These are phyloP conservation scores for Exophiala phaeomuriformis DNA, from an alignment of 2,329 filamentous ascomycete genomes.

Conservation along the genomic window DNA sequence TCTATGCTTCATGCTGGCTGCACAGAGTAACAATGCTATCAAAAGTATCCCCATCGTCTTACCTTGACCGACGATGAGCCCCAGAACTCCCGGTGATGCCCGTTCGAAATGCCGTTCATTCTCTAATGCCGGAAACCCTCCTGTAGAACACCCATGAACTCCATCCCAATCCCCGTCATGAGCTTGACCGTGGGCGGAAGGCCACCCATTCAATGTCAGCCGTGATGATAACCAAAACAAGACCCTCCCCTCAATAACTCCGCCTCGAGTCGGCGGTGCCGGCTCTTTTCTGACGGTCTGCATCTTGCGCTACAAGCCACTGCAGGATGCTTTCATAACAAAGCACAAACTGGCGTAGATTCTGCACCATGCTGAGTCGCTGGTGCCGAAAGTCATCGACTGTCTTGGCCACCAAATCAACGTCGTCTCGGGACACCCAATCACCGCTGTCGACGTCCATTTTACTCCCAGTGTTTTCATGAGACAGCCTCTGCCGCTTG, in stretches of 20 bases:
- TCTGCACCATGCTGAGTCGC: slow-evolving; percentile 94
- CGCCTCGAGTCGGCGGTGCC: slow-evolving; percentile 15
- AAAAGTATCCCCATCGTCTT: too few species aligned
- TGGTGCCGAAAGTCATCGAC: slow-evolving; percentile 87
- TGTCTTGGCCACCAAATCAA: slow-evolving; percentile 76
- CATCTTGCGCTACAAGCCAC: slow-evolving; percentile 54
- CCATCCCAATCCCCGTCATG: too few species aligned
- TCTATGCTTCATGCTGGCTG: too few species aligned
- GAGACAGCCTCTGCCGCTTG: slow-evolving; percentile 63
- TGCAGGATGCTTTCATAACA: slow-evolving; percentile 94
- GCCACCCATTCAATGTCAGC: too few species aligned
- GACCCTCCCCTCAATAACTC: slow-evolving; percentile 14
- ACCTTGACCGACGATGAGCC: too few species aligned
- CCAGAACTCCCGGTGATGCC: too few species aligned
- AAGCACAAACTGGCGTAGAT: slow-evolving; percentile 81
- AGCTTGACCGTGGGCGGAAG: too few species aligned
- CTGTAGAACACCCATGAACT: too few species aligned
- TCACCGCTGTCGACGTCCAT: slow-evolving; percentile 32
- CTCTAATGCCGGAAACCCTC: too few species aligned
- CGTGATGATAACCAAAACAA: too few species aligned
- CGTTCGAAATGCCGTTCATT: too few species aligned
- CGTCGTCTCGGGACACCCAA: slow-evolving; percentile 62
- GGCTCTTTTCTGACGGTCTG: slow-evolving; percentile 14
- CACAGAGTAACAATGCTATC: too few species aligned
- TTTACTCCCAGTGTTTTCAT: slow-evolving; percentile 11